phyloP scores from a whole-genome alignment of 768 basidiomycete species.

The Russula brevipes region DNA sequence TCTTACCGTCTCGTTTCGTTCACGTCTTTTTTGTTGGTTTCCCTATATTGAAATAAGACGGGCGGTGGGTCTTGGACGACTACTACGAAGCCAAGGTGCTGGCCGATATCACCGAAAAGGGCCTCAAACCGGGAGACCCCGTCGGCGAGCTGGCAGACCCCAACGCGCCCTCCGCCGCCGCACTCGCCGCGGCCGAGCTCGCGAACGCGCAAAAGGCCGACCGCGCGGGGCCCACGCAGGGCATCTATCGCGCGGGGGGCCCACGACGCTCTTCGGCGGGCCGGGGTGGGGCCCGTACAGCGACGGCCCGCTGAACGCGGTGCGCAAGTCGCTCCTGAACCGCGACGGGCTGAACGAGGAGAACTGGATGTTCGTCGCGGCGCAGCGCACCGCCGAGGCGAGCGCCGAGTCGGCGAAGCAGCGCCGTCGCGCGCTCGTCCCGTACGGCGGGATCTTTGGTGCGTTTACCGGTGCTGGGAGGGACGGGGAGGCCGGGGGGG shows the following conservation, averaged over 20 bases:
- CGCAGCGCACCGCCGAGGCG: conserved; percentile 56
- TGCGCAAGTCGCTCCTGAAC: conserved; percentile 71
- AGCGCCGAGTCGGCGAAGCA: conserved; percentile 60
- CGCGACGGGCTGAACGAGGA: conserved; percentile 80
- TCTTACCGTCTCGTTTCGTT: conserved; percentile 3
- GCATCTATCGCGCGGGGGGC: conserved; percentile 89
- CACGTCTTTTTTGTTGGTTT: neutral
- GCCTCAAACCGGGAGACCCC: conserved; percentile 73
- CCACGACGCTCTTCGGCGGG: conserved; percentile 86
- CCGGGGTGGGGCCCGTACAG: conserved; percentile 84
- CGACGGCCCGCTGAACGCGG: conserved; percentile 79
- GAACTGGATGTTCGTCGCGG: conserved; percentile 89
- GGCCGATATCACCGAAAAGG: conserved; percentile 72
- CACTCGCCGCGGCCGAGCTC: conserved; percentile 41
- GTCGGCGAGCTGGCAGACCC: conserved; percentile 68
- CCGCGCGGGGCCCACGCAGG: conserved; percentile 47
- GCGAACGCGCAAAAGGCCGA: conserved; percentile 37
- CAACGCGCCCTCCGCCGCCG: conserved; percentile 56
- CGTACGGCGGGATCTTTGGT: conserved; percentile 46
- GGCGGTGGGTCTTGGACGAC: conserved; percentile 90
- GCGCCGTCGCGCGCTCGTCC: conserved; percentile 49
- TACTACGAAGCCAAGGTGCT: conserved; percentile 88
- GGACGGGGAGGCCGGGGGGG: conserved; percentile 27
- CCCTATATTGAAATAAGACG: no score
- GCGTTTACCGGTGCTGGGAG: conserved; percentile 29